Evolutionary conservation across 2,329 filamentous ascomycete species (phyloP).

Genomic region (Ophiocordyceps camponoti-leonardi): DNA sequence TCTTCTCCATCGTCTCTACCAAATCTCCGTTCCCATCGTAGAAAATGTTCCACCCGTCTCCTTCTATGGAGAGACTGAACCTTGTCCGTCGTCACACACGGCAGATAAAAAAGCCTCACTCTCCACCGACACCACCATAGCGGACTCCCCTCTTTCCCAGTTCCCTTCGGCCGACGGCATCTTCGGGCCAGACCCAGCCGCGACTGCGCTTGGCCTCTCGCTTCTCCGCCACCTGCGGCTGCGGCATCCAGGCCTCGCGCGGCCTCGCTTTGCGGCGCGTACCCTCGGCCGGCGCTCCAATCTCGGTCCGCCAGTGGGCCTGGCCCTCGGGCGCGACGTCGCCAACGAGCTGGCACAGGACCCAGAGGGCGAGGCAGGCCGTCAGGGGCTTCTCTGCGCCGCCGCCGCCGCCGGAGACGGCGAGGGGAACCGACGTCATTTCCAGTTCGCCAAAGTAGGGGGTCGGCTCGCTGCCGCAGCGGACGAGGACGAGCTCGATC

Average conservation of each 20-base stretch:
- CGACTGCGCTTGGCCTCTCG: conserved; percentile 54
- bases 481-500: conserved; percentile 83
- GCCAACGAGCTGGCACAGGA: conserved; percentile 53
- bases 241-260: conserved; percentile 63
- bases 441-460: conserved; percentile 87
- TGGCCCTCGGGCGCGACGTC: conserved; percentile 38
- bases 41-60: too few relatives aligned
- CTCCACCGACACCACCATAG: conserved; percentile 31
- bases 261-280: conserved; percentile 52
- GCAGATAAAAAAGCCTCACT: too few relatives aligned
- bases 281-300: conserved; percentile 57
- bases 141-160: conserved; percentile 47
- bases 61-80: too few relatives aligned
- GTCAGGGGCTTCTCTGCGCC: conserved; percentile 37
- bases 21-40: too few relatives aligned
- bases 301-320: conserved; percentile 48
- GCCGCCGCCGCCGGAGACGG: conserved; percentile 12
- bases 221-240: conserved; percentile 58
- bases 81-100: too few relatives aligned
- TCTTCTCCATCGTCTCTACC: too few relatives aligned
- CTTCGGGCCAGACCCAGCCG: conserved; percentile 63
- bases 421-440: conserved; percentile 44
- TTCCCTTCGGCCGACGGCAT: conserved; percentile 55
- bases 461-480: conserved; percentile 52
- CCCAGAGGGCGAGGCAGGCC: conserved; percentile 60